phyloP scores from a whole-genome alignment of 2,329 filamentous ascomycete genomes.

The Fusarium citri region DNA sequence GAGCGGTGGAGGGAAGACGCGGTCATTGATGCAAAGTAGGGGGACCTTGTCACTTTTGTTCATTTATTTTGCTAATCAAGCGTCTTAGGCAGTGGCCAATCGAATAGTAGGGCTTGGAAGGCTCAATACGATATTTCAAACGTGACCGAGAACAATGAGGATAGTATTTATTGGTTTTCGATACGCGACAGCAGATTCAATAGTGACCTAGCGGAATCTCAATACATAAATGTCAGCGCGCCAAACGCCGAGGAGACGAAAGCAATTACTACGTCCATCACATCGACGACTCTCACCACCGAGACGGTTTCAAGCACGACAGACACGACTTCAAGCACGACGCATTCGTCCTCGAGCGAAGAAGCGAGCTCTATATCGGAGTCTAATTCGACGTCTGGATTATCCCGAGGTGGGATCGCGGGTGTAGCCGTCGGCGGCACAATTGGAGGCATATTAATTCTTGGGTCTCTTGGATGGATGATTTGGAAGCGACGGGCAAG shows the following conservation, averaged over 20 bases:
- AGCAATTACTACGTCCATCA: background rate
- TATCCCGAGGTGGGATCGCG: background rate
- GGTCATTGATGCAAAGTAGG: too few species aligned
- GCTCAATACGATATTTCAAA: constrained; percentile 4
- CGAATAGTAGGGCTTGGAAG: too few species aligned
- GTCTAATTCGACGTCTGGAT: background rate
- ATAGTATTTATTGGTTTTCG: constrained; percentile 3
- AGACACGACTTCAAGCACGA: background rate
- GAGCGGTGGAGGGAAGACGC: too few species aligned
- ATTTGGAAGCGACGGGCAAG: background rate
- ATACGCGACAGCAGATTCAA: background rate
- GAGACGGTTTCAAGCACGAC: background rate
- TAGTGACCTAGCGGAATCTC: background rate
- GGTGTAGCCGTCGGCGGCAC: background rate
- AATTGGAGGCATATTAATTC: background rate
- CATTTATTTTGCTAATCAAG: too few species aligned
- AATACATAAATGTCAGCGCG: constrained; percentile 9
- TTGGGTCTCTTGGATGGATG: background rate
- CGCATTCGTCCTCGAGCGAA: background rate
- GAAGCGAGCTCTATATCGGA: background rate
- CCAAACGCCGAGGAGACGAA: background rate
- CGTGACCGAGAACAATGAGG: background rate
- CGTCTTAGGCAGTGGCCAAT: too few species aligned
- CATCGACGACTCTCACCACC: background rate
- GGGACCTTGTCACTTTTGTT: too few species aligned